phyloP scores from a whole-genome alignment of 805 yeast genomes.

The Lipomyces yamanashiensis region DNA sequence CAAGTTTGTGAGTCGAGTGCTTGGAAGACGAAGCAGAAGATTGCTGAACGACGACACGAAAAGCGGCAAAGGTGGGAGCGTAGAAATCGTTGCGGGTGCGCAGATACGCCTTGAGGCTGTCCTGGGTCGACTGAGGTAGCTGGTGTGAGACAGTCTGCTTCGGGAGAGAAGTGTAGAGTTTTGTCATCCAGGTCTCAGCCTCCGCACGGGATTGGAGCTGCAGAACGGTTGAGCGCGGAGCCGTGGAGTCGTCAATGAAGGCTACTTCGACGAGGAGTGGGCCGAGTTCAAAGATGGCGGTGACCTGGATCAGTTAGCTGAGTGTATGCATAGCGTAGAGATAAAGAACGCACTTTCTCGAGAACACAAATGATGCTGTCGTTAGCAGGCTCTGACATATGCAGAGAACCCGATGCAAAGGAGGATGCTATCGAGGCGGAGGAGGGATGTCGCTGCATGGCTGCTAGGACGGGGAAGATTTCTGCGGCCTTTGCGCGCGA shows the following conservation, averaged over 20 bases:
- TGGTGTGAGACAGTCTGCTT: constrained; percentile 22
- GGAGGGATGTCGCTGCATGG: constrained; percentile 16
- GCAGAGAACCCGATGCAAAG: background rate
- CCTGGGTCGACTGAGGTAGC: constrained; percentile 6
- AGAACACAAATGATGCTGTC: constrained; percentile 25
- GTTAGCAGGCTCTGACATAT: constrained; percentile 8
- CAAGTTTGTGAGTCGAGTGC: constrained; percentile 5
- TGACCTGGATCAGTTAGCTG: constrained; percentile 8
- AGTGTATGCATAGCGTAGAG: background rate
- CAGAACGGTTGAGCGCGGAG: constrained; percentile 25
- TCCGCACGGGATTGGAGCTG: constrained; percentile 30
- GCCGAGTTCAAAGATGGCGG: constrained; percentile 27
- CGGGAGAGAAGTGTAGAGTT: constrained; percentile 16
- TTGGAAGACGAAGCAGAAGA: background rate
- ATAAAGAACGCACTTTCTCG: constrained; percentile 16
- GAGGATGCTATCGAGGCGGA: constrained; percentile 12
- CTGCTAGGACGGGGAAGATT: constrained; percentile 26
- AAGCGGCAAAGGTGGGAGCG: constrained; percentile 26
- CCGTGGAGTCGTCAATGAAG: constrained; percentile 17
- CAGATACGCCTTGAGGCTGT: constrained; percentile 18
- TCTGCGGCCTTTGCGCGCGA: constrained; percentile 33
- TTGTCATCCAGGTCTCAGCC: constrained; percentile 26
- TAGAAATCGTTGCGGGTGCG: constrained; percentile 25
- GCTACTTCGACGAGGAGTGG: constrained; percentile 24
- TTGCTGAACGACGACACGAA: constrained; percentile 24